These are phyloP conservation scores for Suillus brevipes DNA, from an alignment of 768 basidiomycete genomes.

Conservation along the genomic window DNA sequence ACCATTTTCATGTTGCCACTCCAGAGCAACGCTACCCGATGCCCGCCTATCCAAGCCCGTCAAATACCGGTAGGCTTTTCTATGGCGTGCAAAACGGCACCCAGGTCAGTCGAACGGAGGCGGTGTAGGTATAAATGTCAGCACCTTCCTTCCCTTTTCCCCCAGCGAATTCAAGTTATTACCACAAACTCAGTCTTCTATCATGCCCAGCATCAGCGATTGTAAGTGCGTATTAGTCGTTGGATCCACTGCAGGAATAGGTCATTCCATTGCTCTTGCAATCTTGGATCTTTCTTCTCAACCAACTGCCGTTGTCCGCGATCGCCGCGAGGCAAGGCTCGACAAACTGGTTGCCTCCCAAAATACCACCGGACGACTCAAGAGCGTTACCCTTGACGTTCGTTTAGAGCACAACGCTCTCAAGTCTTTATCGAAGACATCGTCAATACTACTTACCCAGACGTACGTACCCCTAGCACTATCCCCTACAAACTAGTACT, in stretches of 20 bases:
- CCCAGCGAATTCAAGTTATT: background rate
- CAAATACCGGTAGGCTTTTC: background rate
- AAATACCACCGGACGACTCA: constrained; percentile 34
- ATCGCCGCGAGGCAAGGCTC: constrained; percentile 54
- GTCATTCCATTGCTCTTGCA: constrained; percentile 53
- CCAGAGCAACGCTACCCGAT: no score
- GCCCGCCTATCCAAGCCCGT: no score
- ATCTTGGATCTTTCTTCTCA: constrained; percentile 47
- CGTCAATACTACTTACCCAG: constrained; percentile 46
- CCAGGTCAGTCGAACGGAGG: background rate
- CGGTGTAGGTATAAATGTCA: background rate
- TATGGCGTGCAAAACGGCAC: background rate
- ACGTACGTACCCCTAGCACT: constrained; percentile 36
- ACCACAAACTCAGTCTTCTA: background rate
- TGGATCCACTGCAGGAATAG: constrained; percentile 61
- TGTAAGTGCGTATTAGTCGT: constrained; percentile 53
- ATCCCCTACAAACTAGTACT: background rate
- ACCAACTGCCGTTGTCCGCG: constrained; percentile 51
- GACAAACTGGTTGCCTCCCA: constrained; percentile 41
- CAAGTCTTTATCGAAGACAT: constrained; percentile 42
- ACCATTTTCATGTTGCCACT: no score
- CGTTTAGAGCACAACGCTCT: constrained; percentile 38
- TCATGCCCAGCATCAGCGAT: constrained; percentile 41
- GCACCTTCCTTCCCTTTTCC: no score
- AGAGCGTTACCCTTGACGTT: constrained; percentile 46